Percentiles rank a stretch among this genome's conserved stretches.
phyloP scores from a whole-genome alignment of 2,329 filamentous ascomycete genomes.

The Calonectria leucothoes region DNA sequence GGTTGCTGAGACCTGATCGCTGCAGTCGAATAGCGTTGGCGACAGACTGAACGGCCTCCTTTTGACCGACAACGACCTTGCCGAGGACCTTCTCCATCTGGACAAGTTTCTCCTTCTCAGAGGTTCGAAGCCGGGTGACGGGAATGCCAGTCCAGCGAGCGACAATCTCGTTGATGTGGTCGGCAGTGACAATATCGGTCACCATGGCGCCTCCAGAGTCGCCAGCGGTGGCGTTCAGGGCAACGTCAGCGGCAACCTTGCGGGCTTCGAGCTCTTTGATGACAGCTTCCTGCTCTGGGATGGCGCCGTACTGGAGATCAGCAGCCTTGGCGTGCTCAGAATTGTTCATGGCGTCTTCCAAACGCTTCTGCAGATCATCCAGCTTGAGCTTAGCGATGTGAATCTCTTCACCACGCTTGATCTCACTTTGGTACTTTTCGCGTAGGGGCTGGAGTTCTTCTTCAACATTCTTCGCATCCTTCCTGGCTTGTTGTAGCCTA shows the following conservation, averaged over 20 bases:
- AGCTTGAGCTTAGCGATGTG: constrained; percentile 96
- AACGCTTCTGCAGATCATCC: constrained; percentile 89
- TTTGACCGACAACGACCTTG: constrained; percentile 91
- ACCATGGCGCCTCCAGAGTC: constrained; percentile 80
- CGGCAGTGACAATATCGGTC: constrained; percentile 92
- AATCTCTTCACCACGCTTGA: constrained; percentile 89
- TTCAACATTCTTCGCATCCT: constrained; percentile 92
- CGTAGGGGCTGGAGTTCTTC: constrained; percentile 92
- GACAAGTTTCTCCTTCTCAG: constrained; percentile 98
- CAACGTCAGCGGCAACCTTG: constrained; percentile 82
- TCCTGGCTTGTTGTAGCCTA: constrained; percentile 84
- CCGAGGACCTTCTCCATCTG: constrained; percentile 92
- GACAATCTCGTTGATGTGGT: constrained; percentile 99
- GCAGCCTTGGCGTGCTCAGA: constrained; percentile 89
- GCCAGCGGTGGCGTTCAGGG: constrained; percentile 64
- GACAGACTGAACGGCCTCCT: constrained; percentile 91
- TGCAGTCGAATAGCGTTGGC: constrained; percentile 97
- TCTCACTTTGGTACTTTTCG: constrained; percentile 96
- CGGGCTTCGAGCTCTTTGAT: constrained; percentile 87
- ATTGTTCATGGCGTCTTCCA: constrained; percentile 90
- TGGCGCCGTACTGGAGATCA: constrained; percentile 96
- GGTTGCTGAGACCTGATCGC: constrained; percentile 92
- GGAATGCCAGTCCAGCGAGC: constrained; percentile 98
- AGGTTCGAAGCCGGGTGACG: constrained; percentile 91
- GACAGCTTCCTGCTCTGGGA: constrained; percentile 86